Evolutionary conservation across 768 basidiomycete species (phyloP).

Genomic region (Hericium alpestre): DNA sequence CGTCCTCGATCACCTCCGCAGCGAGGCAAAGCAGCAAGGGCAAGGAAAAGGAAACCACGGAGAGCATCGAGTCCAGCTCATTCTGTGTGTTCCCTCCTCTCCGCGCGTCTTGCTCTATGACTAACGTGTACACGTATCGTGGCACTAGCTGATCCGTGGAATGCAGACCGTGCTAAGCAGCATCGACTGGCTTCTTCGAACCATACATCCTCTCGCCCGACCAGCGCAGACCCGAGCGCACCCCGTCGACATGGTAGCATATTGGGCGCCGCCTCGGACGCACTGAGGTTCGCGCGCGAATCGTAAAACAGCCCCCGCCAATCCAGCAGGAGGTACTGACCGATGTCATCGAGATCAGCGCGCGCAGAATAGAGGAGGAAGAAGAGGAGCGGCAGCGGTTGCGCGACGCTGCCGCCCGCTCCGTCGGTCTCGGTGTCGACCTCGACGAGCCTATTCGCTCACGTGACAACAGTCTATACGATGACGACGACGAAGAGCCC

Average conservation of each 20-base stretch:
- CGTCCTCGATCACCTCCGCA: constrained; percentile 7
- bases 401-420: constrained; percentile 64
- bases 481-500: constrained; percentile 26
- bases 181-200: constrained; percentile 1
- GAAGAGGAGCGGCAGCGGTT: constrained; percentile 67
- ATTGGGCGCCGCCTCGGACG: constrained; percentile 17
- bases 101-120: constrained; percentile 1
- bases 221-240: constrained; percentile 2
- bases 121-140: neutral
- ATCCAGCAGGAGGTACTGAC: constrained; percentile 41
- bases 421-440: constrained; percentile 55
- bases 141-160: constrained; percentile 3
- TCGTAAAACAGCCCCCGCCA: constrained; percentile 14
- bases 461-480: constrained; percentile 25
- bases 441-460: constrained; percentile 26
- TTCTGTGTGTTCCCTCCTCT: constrained; percentile 6
- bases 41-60: constrained; percentile 9
- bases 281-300: constrained; percentile 14
- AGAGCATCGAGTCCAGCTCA: constrained; percentile 6
- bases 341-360: constrained; percentile 61
- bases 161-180: neutral
- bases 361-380: constrained; percentile 35
- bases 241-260: constrained; percentile 14
- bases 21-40: constrained; percentile 4
- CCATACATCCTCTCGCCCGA: constrained; percentile 1